Evolutionary conservation across 2,329 filamentous ascomycete species (phyloP).

Genomic region (Paecilomyces formosus): DNA sequence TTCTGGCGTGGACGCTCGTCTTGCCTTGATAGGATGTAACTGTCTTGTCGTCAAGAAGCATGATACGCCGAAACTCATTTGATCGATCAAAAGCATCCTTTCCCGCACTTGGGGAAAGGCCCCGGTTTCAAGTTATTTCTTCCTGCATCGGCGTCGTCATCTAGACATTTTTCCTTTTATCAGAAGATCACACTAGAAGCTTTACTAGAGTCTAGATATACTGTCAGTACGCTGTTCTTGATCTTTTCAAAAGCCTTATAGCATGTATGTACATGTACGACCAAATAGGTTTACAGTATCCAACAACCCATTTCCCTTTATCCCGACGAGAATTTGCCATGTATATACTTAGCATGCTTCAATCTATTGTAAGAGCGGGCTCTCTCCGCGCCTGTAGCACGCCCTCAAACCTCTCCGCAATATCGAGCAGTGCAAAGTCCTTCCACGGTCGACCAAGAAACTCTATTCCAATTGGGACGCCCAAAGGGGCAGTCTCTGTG

Average conservation of each 20-base stretch:
- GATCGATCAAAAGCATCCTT: no score
- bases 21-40: no score
- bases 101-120: background rate
- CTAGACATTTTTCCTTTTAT: background rate
- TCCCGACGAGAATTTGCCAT: background rate
- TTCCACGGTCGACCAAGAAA: slow-evolving; percentile 51
- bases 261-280: background rate
- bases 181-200: background rate
- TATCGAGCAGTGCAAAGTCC: slow-evolving; percentile 47
- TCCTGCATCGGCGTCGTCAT: background rate
- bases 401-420: slow-evolving; percentile 46
- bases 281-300: background rate
- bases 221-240: background rate
- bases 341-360: background rate
- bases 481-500: slow-evolving; percentile 44
- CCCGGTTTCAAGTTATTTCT: background rate
- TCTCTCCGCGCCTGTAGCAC: slow-evolving; percentile 39
- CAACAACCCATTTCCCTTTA: background rate
- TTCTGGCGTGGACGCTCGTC: no score
- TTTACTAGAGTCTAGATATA: background rate
- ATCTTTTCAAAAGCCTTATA: background rate
- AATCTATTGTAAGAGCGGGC: slow-evolving; percentile 30
- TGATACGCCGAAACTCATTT: no score
- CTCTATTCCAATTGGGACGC: slow-evolving; percentile 59
- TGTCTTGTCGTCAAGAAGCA: no score